Conservation (phyloP, 805 yeast genomes). For the Nakazawaea pomicola region DNA sequence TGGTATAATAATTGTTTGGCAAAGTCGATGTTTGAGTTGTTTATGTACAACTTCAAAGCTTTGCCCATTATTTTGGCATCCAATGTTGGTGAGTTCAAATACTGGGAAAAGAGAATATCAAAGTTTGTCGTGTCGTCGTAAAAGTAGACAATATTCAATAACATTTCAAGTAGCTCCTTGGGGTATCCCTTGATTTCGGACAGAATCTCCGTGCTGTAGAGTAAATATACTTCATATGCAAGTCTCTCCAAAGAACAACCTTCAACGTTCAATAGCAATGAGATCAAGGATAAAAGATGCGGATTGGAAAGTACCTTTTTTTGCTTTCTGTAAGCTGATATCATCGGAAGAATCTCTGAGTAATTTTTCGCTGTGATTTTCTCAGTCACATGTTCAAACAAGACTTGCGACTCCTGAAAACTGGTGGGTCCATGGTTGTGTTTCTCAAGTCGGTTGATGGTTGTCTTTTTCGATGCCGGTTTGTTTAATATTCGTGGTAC, state of each 20-base stretch:
- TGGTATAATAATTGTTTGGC: constrained; percentile 13
- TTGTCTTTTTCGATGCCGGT: background rate
- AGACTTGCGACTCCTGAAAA: background rate
- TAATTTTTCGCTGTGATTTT: background rate
- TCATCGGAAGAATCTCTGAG: background rate
- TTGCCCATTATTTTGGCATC: constrained; percentile 1
- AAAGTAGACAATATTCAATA: constrained; percentile 8
- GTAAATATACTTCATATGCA: constrained; percentile 9
- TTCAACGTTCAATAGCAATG: constrained; percentile 5
- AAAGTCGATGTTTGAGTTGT: constrained; percentile 9
- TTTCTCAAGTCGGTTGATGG: background rate
- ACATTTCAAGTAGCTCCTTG: constrained; percentile 7
- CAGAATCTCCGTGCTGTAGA: constrained; percentile 9
- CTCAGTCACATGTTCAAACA: background rate
- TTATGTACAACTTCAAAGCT: constrained; percentile 7
- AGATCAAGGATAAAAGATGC: constrained; percentile 11
- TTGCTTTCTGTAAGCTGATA: constrained; percentile 2
- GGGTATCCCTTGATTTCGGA: constrained; percentile 10
- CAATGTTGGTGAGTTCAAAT: constrained; percentile 4
- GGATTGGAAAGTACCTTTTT: constrained; percentile 7
- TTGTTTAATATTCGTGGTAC: background rate
- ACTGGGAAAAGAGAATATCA: constrained; percentile 9
- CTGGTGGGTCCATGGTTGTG: background rate
- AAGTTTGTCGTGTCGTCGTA: constrained; percentile 7
- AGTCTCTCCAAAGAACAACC: constrained; percentile 1